A percentile compares a stretch with the other conserved stretches of the same genome.
These are phyloP conservation scores for Trichosporon sp. DNA, from an alignment of 1,284 basidiomycete species.

Conservation along the genomic window DNA sequence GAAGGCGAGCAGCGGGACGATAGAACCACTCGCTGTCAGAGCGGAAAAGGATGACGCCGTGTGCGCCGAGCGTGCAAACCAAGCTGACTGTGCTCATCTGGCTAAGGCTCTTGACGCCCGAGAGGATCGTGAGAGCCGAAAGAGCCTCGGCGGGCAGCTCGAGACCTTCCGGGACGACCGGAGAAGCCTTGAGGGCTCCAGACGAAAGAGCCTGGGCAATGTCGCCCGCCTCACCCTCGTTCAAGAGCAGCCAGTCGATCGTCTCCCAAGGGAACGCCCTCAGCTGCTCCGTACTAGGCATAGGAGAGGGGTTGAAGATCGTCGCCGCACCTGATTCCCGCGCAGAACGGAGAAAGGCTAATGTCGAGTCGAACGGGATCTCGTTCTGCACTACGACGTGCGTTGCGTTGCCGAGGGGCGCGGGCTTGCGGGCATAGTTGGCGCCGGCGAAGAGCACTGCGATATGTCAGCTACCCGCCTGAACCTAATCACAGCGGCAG, in stretches of 20 bases:
- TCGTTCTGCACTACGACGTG: slow-evolving; percentile 56
- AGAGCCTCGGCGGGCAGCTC: background rate
- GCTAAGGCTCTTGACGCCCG: background rate
- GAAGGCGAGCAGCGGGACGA: slow-evolving; percentile 34
- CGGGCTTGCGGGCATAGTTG: slow-evolving; percentile 26
- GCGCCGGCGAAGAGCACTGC: slow-evolving; percentile 45
- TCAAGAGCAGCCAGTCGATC: slow-evolving; percentile 53
- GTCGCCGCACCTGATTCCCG: slow-evolving; percentile 29
- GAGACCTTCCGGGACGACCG: background rate
- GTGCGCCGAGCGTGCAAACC: slow-evolving; percentile 7
- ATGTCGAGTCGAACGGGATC: slow-evolving; percentile 51
- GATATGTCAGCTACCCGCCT: no score
- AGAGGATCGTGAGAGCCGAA: slow-evolving; percentile 7
- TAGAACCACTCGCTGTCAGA: slow-evolving; percentile 11
- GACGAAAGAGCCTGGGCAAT: slow-evolving; percentile 13
- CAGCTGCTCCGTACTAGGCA: slow-evolving; percentile 48
- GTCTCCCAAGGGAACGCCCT: slow-evolving; percentile 49
- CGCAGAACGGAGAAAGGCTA: slow-evolving; percentile 44
- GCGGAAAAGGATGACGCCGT: slow-evolving; percentile 36
- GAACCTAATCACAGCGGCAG: no score
- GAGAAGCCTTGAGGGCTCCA: background rate
- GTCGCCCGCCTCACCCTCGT: slow-evolving; percentile 50
- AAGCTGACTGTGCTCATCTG: background rate
- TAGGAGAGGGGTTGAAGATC: slow-evolving; percentile 55
- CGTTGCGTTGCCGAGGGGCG: slow-evolving; percentile 23